A percentile compares a stretch with the other conserved stretches of the same genome.
Evolutionary conservation across 1,284 basidiomycete genomes (phyloP).

Genomic region (Rhodotorula sp.): DNA sequence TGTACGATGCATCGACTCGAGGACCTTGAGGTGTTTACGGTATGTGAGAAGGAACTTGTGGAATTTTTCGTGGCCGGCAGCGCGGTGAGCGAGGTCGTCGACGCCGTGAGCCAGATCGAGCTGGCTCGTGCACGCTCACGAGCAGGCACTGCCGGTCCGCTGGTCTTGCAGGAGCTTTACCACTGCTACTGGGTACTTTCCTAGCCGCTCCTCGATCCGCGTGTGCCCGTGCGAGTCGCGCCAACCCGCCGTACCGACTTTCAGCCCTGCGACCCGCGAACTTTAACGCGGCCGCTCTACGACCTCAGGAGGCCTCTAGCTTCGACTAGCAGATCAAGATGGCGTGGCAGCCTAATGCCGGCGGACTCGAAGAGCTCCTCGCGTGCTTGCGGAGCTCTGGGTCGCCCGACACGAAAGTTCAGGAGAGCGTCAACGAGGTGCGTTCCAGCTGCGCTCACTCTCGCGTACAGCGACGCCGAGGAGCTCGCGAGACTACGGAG

Average conservation of each 20-base stretch:
- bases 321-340: constrained; percentile 35
- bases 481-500: background rate
- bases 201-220: background rate
- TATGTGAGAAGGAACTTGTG: too few relatives aligned
- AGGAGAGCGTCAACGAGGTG: constrained; percentile 52
- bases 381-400: constrained; percentile 59
- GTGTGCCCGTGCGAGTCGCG: background rate
- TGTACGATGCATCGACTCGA: too few relatives aligned
- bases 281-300: background rate
- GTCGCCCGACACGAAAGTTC: constrained; percentile 51
- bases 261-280: background rate
- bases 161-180: background rate
- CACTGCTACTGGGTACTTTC: background rate
- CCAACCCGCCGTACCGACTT: background rate
- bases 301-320: too few relatives aligned
- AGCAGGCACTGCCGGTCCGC: background rate
- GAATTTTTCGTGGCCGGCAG: too few relatives aligned
- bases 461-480: background rate
- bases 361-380: constrained; percentile 77
- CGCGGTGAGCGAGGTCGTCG: too few relatives aligned
- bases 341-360: constrained; percentile 71
- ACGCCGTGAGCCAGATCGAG: too few relatives aligned
- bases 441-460: constrained; percentile 28
- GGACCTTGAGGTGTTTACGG: too few relatives aligned
- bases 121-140: background rate